Conservation (phyloP, 2,329 filamentous ascomycete species). For the Akanthomyces muscarius region DNA sequence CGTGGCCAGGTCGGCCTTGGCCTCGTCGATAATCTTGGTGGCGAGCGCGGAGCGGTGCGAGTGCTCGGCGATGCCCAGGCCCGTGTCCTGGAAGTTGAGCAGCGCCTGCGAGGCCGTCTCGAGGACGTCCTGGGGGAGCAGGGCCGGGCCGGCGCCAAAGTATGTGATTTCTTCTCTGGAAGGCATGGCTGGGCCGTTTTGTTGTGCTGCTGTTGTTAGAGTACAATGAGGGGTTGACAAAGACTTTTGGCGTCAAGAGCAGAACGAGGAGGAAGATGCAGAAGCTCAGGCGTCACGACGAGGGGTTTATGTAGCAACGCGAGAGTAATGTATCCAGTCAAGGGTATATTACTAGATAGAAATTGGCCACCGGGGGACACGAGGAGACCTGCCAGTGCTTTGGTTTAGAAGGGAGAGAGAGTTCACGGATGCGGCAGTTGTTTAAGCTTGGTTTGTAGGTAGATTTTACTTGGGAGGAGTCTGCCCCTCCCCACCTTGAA, state of each 20-base stretch:
- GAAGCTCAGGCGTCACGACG: slow-evolving; percentile 14
- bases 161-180: slow-evolving; percentile 72
- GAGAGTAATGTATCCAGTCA: slow-evolving; percentile 11
- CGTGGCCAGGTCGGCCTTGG: slow-evolving; percentile 67
- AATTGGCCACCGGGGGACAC: slow-evolving; percentile 1
- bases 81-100: slow-evolving; percentile 74
- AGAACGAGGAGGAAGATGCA: not conserved
- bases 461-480: not conserved
- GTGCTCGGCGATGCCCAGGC: slow-evolving; percentile 78
- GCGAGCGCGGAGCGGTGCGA: slow-evolving; percentile 82
- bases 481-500: slow-evolving; percentile 16
- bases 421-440: slow-evolving; percentile 11
- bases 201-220: slow-evolving; percentile 5
- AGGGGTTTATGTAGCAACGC: slow-evolving; percentile 15
- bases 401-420: not conserved
- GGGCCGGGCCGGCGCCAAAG: slow-evolving; percentile 88
- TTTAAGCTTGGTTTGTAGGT: slow-evolving; percentile 7
- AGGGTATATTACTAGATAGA: slow-evolving; percentile 19
- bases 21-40: slow-evolving; percentile 70
- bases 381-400: not conserved
- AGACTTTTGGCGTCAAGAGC: not conserved
- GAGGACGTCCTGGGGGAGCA: slow-evolving; percentile 76
- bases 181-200: slow-evolving; percentile 51
- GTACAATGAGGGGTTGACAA: not conserved
- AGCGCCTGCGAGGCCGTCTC: slow-evolving; percentile 72